Conservation (phyloP, 768 basidiomycete species). For the Lyophyllum atratum region DNA sequence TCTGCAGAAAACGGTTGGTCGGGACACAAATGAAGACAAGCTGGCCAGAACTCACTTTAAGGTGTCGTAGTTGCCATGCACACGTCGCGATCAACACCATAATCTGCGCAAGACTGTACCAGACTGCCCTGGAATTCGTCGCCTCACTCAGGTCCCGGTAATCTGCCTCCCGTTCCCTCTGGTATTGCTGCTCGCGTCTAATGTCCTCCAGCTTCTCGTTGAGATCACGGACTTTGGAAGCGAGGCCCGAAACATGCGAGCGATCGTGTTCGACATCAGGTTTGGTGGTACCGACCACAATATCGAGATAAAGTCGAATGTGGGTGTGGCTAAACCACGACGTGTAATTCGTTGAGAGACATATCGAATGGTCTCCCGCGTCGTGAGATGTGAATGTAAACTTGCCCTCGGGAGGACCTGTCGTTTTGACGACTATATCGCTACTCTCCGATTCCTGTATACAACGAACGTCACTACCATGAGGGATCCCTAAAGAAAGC, state of each 20-base stretch:
- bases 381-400: slow-evolving; percentile 99
- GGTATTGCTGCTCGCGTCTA: slow-evolving; percentile 94
- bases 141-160: slow-evolving; percentile 87
- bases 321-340: slow-evolving; percentile 87
- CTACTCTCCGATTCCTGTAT: slow-evolving; percentile 82
- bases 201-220: slow-evolving; percentile 94
- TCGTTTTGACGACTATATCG: slow-evolving; percentile 83
- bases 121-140: slow-evolving; percentile 91
- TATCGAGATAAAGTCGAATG: slow-evolving; percentile 92
- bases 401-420: slow-evolving; percentile 86
- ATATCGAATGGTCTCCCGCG: slow-evolving; percentile 96
- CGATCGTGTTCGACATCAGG: slow-evolving; percentile 87
- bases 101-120: slow-evolving; percentile 92
- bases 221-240: slow-evolving; percentile 84
- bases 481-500: not conserved
- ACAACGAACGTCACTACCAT: not conserved
- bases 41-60: slow-evolving; percentile 62
- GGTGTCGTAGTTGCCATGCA: slow-evolving; percentile 90
- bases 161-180: slow-evolving; percentile 91
- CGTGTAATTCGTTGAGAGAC: slow-evolving; percentile 90
- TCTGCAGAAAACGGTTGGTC: slow-evolving; percentile 38
- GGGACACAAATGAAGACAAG: not conserved
- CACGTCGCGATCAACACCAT: slow-evolving; percentile 82
- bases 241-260: slow-evolving; percentile 79
- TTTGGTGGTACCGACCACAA: slow-evolving; percentile 87